phyloP scores from a whole-genome alignment of 192 early-diverging fungal genomes.

The Cladochytrium replicatum region DNA sequence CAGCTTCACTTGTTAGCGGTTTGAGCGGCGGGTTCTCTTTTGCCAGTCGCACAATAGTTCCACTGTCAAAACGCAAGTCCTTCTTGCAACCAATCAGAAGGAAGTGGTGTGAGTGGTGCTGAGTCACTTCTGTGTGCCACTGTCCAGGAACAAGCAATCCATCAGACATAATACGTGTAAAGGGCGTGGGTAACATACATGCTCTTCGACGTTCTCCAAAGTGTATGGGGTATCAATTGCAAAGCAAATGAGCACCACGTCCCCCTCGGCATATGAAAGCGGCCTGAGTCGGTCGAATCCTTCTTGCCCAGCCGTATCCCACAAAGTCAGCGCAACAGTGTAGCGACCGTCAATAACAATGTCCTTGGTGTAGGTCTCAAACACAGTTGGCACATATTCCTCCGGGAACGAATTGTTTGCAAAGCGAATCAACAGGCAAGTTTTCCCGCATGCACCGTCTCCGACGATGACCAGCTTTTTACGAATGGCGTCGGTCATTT shows the following conservation, averaged over 20 bases:
- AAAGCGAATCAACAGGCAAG: conserved; percentile 46
- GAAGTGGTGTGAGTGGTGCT: too few relatives aligned
- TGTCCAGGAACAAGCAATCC: not conserved
- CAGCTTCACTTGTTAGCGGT: conserved; percentile 22
- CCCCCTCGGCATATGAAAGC: conserved; percentile 82
- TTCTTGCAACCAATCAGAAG: conserved; percentile 62
- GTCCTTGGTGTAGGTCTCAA: too few relatives aligned
- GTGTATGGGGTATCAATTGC: conserved; percentile 69
- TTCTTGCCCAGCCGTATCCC: conserved; percentile 97
- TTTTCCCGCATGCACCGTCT: conserved; percentile 48
- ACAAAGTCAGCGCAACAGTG: conserved; percentile 69
- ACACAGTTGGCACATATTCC: too few relatives aligned
- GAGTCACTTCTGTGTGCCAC: too few relatives aligned
- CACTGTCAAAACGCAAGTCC: conserved; percentile 37
- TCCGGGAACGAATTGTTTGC: too few relatives aligned
- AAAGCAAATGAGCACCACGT: conserved; percentile 71
- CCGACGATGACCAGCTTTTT: conserved; percentile 47
- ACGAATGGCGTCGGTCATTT: conserved; percentile 5
- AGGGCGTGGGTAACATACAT: too few relatives aligned
- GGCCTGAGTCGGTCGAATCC: conserved; percentile 92
- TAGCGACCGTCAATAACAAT: too few relatives aligned
- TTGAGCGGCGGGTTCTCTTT: not conserved
- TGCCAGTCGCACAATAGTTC: not conserved
- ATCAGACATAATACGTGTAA: too few relatives aligned
- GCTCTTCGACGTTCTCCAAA: conserved; percentile 70